These are phyloP conservation scores for Neurospora crassa DNA, from an alignment of 2,329 filamentous ascomycete species.

Conservation along the genomic window DNA sequence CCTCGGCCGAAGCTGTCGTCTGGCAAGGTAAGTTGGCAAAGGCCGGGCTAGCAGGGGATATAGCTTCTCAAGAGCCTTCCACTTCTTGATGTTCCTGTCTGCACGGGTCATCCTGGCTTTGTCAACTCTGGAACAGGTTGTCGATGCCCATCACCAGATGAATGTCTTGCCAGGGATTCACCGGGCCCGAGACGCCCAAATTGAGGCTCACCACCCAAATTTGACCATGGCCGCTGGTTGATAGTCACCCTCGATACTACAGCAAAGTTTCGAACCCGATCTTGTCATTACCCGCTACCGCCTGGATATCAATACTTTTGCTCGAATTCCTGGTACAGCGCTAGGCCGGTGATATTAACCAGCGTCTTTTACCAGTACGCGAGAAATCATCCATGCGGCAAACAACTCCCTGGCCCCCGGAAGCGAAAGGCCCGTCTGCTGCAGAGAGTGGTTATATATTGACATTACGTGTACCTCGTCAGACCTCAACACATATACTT, in stretches of 20 bases:
- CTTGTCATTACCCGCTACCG: background rate
- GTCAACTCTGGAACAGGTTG: background rate
- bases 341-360: slow-evolving; percentile 15
- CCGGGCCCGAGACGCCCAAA: background rate
- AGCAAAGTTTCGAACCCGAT: background rate
- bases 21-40: background rate
- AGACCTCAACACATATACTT: slow-evolving; percentile 7
- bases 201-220: background rate
- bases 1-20: background rate
- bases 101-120: background rate
- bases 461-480: slow-evolving; percentile 19
- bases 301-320: background rate
- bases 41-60: background rate
- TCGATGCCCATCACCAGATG: background rate
- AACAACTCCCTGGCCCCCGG: slow-evolving; percentile 16
- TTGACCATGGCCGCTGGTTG: background rate
- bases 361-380: slow-evolving; percentile 17
- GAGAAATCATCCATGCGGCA: slow-evolving; percentile 14
- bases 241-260: background rate
- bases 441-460: slow-evolving; percentile 17
- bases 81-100: background rate
- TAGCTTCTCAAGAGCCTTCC: background rate
- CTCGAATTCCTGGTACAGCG: slow-evolving; percentile 14
- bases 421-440: slow-evolving; percentile 11
- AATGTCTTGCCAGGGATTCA: background rate